Conservation (phyloP, 2,329 filamentous ascomycete species). For the Chrysosporium queenslandicum region DNA sequence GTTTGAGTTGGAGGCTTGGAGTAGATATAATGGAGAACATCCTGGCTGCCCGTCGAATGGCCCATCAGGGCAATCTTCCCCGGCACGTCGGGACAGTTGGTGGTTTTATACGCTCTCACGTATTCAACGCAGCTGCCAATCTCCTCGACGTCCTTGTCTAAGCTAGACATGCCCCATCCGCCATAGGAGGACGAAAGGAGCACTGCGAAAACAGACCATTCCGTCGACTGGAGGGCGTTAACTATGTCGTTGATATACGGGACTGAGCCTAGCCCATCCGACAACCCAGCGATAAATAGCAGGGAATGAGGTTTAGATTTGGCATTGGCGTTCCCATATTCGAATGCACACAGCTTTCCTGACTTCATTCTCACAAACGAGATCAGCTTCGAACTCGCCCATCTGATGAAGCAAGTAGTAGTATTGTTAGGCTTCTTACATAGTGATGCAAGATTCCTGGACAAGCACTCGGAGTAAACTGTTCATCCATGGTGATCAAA, state of each 20-base stretch:
- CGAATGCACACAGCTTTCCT: slow-evolving; percentile 33
- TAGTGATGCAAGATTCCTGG: slow-evolving; percentile 30
- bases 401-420: neutral
- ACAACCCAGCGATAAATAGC: slow-evolving; percentile 51
- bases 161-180: slow-evolving; percentile 46
- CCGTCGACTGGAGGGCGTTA: slow-evolving; percentile 36
- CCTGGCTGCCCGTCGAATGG: slow-evolving; percentile 60
- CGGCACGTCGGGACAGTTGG: slow-evolving; percentile 18
- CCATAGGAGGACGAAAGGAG: slow-evolving; percentile 45
- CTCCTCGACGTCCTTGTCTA: slow-evolving; percentile 47
- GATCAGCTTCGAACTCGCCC: neutral
- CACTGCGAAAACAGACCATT: slow-evolving; percentile 46
- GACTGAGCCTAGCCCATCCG: slow-evolving; percentile 48
- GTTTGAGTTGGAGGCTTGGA: slow-evolving; percentile 33
- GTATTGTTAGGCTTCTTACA: slow-evolving; percentile 21
- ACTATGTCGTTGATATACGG: slow-evolving; percentile 45
- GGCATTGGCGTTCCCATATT: slow-evolving; percentile 25
- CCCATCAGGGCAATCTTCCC: slow-evolving; percentile 58
- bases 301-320: slow-evolving; percentile 39
- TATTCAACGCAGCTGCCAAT: slow-evolving; percentile 44
- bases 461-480: neutral
- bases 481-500: neutral
- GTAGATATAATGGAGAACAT: slow-evolving; percentile 54
- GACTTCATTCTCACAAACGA: slow-evolving; percentile 23
- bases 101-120: slow-evolving; percentile 33